Percentiles rank a stretch among this genome's conserved stretches.
Evolutionary conservation across 352 stramenopile genomes (phyloP).

Genomic region (Phytophthora colocasiae): DNA sequence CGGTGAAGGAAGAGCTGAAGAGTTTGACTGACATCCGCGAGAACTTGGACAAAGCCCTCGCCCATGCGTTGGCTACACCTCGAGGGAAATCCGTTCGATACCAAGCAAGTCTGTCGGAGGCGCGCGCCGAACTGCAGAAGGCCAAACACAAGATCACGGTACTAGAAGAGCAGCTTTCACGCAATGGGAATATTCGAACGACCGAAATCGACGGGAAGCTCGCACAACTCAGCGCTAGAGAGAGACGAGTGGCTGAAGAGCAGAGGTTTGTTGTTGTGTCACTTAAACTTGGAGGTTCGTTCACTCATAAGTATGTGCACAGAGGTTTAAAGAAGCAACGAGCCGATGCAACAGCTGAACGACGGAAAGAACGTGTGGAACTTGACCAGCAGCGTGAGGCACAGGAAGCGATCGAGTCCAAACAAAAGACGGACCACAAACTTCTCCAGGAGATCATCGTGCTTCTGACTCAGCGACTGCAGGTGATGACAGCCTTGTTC

Average conservation of each 20-base stretch:
- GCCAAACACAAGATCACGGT: conserved; percentile 56
- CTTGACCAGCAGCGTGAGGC: conserved; percentile 9
- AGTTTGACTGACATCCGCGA: conserved; percentile 32
- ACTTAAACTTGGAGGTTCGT: neutral
- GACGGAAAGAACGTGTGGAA: conserved; percentile 20
- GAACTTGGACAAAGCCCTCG: conserved; percentile 32
- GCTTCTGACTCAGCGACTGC: conserved; percentile 49
- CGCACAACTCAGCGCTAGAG: conserved; percentile 36
- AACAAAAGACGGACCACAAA: conserved; percentile 49
- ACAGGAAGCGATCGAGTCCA: conserved; percentile 15
- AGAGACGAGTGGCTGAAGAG: conserved; percentile 51
- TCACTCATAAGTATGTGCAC: conserved; percentile 1
- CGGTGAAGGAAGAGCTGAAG: conserved; percentile 25
- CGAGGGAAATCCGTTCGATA: conserved; percentile 20
- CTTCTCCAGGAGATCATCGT: conserved; percentile 57
- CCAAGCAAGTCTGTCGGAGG: conserved; percentile 29
- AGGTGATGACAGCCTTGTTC: conserved; percentile 57
- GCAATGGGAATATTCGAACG: conserved; percentile 24
- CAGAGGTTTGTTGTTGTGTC: conserved; percentile 45
- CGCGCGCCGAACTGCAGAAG: conserved; percentile 59
- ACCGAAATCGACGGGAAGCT: conserved; percentile 54
- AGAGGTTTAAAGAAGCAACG: conserved; percentile 59
- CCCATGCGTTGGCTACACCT: conserved; percentile 29
- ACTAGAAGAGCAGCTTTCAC: conserved; percentile 55
- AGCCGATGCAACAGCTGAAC: conserved; percentile 38